Base-by-base conservation (phyloP, 176 grass and related monocot species). In the Rhynchospora tenuis region DNA sequence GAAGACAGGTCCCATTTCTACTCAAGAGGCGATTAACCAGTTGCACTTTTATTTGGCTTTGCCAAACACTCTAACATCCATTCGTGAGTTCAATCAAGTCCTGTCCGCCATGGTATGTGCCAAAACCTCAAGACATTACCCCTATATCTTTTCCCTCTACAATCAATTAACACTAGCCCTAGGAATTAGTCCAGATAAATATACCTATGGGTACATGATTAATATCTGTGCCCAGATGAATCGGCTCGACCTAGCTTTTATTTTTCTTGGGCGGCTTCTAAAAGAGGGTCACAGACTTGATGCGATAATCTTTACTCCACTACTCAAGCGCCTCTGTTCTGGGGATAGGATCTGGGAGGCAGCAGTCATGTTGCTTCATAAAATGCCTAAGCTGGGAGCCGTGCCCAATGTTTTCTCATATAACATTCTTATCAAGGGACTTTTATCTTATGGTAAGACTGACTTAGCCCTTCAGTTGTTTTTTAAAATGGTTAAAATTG, bases 341-440 rank as follows among this genome's bases (percentile, higher is more conserved):
- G 31, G 51, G n/a, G 81, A 83, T 23, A 86, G 28, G 22, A 28
- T 70, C 0, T 9, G 28, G 0, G 24, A 73, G 54, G 83, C 83
- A 13, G 8, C 68, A 47, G 56, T 54, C 14, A 27, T 81, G 16
- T 27, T 89, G 57, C 52, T 84, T 19, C 71, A 82, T 13, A 89
- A 48, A 56, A 89, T 87, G 87, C 64, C 81, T 47, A 27, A 84
- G 48, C 16, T 89, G 15, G 80, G 84, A 13, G 84, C 83, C 48
- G 8, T 29, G 16, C 90, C 79, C 24, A 0, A 81, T 61, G n/a
- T 43, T 4, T 0, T 84, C 50, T 76, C 59, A 0, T 85, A 88
- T 38, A 47, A 0, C 2, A 19, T 61, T 38, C 11, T 90, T 48
- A 64, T 90, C 1, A 88, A 90, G 52, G 7, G 69, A 0, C 24